phyloP scores from a whole-genome alignment of 2,329 filamentous ascomycete genomes.

The Phymatotrichopsis omnivora region DNA sequence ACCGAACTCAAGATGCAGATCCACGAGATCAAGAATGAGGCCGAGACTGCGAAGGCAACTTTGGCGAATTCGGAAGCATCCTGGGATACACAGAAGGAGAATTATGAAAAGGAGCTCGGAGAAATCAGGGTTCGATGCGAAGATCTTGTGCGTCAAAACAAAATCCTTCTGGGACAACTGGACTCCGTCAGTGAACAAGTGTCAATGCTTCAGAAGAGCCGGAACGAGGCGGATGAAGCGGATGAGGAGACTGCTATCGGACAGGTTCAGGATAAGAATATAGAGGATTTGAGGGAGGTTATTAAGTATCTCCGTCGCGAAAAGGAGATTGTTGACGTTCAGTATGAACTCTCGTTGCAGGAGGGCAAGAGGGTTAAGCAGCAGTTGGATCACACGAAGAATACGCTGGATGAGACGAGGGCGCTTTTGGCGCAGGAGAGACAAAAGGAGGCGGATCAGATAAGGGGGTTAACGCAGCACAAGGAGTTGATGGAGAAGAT shows the following conservation, averaged over 20 bases:
- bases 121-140: slow-evolving; percentile 72
- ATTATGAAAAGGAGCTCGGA: slow-evolving; percentile 71
- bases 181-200: slow-evolving; percentile 76
- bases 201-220: slow-evolving; percentile 64
- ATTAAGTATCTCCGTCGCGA: slow-evolving; percentile 86
- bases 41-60: slow-evolving; percentile 72
- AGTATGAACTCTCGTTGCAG: slow-evolving; percentile 78
- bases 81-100: slow-evolving; percentile 72
- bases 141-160: slow-evolving; percentile 81
- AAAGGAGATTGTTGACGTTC: slow-evolving; percentile 97
- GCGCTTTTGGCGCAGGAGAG: slow-evolving; percentile 88
- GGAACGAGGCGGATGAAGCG: slow-evolving; percentile 44
- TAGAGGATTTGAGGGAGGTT: slow-evolving; percentile 75
- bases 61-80: slow-evolving; percentile 73
- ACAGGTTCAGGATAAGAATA: slow-evolving; percentile 47
- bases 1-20: slow-evolving; percentile 74
- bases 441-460: slow-evolving; percentile 60
- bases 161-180: slow-evolving; percentile 77
- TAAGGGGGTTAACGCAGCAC: slow-evolving; percentile 65
- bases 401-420: slow-evolving; percentile 77
- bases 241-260: slow-evolving; percentile 43
- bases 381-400: slow-evolving; percentile 76
- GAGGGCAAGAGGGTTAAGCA: slow-evolving; percentile 83
- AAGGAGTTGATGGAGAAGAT: slow-evolving; percentile 89
- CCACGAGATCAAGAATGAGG: slow-evolving; percentile 64